phyloP scores from a whole-genome alignment of 306 rosid genomes.

The Gastrolobium bilobum region DNA sequence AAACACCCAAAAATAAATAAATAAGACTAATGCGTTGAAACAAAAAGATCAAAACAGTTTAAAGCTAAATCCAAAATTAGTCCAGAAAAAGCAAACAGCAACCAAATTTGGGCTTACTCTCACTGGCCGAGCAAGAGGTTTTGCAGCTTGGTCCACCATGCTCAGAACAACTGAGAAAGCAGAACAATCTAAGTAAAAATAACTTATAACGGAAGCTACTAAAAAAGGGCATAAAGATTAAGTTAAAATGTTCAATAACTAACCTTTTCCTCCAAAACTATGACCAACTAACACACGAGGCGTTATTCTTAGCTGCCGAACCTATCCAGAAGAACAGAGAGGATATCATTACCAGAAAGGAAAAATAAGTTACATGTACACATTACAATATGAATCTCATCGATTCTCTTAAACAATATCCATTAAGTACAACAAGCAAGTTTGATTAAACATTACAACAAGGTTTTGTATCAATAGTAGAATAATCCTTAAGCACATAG shows the following conservation, averaged over 20 bases:
- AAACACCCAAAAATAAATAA: neutral
- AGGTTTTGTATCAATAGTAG: conserved; percentile 17
- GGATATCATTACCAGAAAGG: conserved; percentile 19
- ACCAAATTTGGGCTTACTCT: conserved; percentile 62
- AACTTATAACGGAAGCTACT: conserved; percentile 28
- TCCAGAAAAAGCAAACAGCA: conserved; percentile 33
- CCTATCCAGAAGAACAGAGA: conserved; percentile 62
- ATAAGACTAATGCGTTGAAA: neutral
- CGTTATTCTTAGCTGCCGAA: conserved; percentile 77
- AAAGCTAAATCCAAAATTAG: conserved; percentile 7
- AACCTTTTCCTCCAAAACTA: conserved; percentile 99
- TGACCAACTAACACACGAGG: conserved; percentile 95
- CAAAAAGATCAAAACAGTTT: conserved; percentile 16
- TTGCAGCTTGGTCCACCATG: conserved; percentile 99
- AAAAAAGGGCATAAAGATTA: neutral
- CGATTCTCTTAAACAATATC: conserved; percentile 22
- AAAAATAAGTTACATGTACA: conserved; percentile 20
- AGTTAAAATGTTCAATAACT: conserved; percentile 19
- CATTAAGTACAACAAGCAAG: conserved; percentile 11
- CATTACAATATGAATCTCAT: conserved; percentile 2
- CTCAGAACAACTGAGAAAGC: conserved; percentile 80
- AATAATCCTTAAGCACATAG: conserved; percentile 31
- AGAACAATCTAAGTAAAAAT: conserved; percentile 45
- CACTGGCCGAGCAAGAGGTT: conserved; percentile 97
- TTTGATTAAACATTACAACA: conserved; percentile 28